Evolutionary conservation across 1,139 yeast species (phyloP), one percentile per base, ranked within the genome.

Genomic region (Kodamaea sp.): DNA sequence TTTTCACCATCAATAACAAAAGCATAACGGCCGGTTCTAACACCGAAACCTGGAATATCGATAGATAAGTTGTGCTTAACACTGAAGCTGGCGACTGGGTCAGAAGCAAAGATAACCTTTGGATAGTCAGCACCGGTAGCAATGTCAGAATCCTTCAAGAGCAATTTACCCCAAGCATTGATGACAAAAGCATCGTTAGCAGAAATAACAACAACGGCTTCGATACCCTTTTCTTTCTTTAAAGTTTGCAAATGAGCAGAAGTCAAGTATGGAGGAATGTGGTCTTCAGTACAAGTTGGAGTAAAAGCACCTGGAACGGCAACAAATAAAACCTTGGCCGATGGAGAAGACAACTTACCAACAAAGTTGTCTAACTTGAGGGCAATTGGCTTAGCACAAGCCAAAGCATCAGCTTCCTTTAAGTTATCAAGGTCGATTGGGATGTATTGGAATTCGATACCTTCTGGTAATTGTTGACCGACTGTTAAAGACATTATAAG

Each of bases 11-110:
- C 56, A 42, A 85, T 78, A 46, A 86, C 70, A 40, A 81, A 62
- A 41, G 90, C 90, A 63, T 78, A 87, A 63, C 96, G 78, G 39
- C 74, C 72, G 44, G 86, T 78, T 68, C 95, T 79, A 44, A 69
- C 56, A 27, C 89, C 90, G 38, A 42, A 47, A 27, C 48, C 56
- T 38, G 52, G 47, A 39, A 56, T 58, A 46, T 57, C 62, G 32
- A 52, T 42, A 11, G 57, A 50, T 40, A 57, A 50, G 31, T 47
- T 55, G 37, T 52, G 44, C 20, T 46, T 47, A 29, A 37, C 33
- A 31, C 59, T 49, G 47, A 58, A 60, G 41, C 46, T 44, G 34
- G 60, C 61, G 35, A 49, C 48, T 22, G 61, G 59, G 42, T 60
- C 65, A 32, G 54, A 48, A 32, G 63, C 63, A 45, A 60, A 60